Conservation (phyloP, 2,329 filamentous ascomycete genomes). For the Pseudocercospora fijiensis region DNA sequence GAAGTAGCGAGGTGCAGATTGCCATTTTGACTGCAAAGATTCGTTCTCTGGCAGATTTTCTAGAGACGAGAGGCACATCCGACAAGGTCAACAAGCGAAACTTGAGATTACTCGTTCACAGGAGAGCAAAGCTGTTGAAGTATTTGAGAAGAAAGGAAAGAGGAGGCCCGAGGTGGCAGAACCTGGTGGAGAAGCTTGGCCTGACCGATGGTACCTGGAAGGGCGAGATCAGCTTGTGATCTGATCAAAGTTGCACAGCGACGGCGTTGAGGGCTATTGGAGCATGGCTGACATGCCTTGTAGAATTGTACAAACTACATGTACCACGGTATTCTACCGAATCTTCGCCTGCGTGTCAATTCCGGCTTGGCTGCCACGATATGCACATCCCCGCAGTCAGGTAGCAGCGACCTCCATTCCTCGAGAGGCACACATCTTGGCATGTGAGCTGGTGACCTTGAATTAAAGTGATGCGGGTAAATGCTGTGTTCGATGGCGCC, state of each 20-base stretch:
- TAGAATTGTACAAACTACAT: background rate
- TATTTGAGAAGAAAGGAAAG: slow-evolving; percentile 89
- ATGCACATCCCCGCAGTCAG: slow-evolving; percentile 6
- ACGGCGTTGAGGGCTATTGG: background rate
- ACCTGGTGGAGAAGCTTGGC: slow-evolving; percentile 80
- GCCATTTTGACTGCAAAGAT: slow-evolving; percentile 96
- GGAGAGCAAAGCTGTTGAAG: slow-evolving; percentile 79
- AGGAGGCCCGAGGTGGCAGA: slow-evolving; percentile 84
- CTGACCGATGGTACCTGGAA: slow-evolving; percentile 86
- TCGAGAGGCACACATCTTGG: slow-evolving; percentile 7
- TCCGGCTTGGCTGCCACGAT: background rate
- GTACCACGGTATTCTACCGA: background rate
- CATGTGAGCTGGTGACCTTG: background rate
- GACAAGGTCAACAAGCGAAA: slow-evolving; percentile 96
- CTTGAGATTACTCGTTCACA: slow-evolving; percentile 79
- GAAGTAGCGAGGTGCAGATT: slow-evolving; percentile 95
- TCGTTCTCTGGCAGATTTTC: slow-evolving; percentile 69
- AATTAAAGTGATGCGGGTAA: slow-evolving; percentile 2
- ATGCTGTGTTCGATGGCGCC: background rate
- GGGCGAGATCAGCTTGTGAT: slow-evolving; percentile 74
- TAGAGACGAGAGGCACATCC: slow-evolving; percentile 70
- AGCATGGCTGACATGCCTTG: background rate
- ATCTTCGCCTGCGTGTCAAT: background rate
- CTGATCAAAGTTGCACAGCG: background rate
- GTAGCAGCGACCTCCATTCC: background rate